phyloP scores from a whole-genome alignment of 192 early-diverging fungal genomes.

The Coemansia sp. region DNA sequence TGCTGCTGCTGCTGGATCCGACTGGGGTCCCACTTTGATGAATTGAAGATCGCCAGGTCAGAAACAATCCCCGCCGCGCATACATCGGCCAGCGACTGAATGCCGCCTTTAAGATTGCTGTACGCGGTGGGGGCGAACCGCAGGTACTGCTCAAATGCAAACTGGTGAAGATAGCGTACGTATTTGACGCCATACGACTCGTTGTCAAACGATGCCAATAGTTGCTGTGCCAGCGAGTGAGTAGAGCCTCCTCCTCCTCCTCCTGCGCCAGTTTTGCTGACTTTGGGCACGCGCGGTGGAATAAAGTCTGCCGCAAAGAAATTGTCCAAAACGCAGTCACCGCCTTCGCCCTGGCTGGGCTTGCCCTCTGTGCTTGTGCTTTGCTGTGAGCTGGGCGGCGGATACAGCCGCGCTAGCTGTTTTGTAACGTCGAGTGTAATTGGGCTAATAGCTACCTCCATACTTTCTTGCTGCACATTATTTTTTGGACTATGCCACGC shows the following conservation, averaged over 20 bases:
- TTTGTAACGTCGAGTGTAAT: slow-evolving; percentile 46
- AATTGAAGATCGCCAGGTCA: neutral
- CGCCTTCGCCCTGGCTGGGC: neutral
- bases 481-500: neutral
- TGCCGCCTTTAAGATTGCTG: neutral
- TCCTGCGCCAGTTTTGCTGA: neutral
- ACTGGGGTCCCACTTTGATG: neutral
- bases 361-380: neutral
- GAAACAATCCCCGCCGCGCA: neutral
- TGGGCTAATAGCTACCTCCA: slow-evolving; percentile 47
- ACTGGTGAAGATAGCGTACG: slow-evolving; percentile 31
- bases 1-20: slow-evolving; percentile 14
- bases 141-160: slow-evolving; percentile 14
- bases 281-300: slow-evolving; percentile 12
- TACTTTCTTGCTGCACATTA: slow-evolving; percentile 10
- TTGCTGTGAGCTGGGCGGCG: slow-evolving; percentile 3
- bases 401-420: slow-evolving; percentile 36
- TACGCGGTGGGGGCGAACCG: neutral
- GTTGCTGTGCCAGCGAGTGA: neutral
- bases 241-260: neutral
- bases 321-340: slow-evolving; percentile 33
- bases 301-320: slow-evolving; percentile 55
- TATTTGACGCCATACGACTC: slow-evolving; percentile 47
- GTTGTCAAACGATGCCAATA: slow-evolving; percentile 8
- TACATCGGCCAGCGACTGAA: slow-evolving; percentile 5